Evolutionary conservation across 768 basidiomycete genomes (phyloP).

Genomic region (Cystobasidium onofrii): DNA sequence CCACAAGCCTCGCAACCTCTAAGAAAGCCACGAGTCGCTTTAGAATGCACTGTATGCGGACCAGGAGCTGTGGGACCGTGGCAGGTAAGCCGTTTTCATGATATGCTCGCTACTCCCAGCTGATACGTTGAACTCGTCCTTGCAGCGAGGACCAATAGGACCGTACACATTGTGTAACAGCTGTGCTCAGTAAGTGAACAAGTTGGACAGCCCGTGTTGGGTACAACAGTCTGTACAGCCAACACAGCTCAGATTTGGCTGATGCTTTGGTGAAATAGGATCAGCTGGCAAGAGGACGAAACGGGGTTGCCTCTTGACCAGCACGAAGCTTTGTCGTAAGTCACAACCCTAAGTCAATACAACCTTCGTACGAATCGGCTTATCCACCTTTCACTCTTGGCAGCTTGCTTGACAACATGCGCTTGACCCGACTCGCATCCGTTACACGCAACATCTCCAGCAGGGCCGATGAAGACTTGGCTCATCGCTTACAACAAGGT

Average conservation of each 20-base stretch:
- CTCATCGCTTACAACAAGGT: neutral
- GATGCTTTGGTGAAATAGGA: neutral
- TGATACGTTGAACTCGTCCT: neutral
- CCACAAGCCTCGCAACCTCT: neutral
- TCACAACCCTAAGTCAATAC: no score
- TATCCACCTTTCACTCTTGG: neutral
- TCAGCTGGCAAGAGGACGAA: slow-evolving; percentile 1
- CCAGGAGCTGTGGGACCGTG: slow-evolving; percentile 7
- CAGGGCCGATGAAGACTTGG: neutral
- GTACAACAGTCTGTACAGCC: neutral
- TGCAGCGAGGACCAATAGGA: slow-evolving; percentile 12
- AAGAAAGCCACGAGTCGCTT: neutral
- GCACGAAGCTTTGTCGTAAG: slow-evolving; percentile 27
- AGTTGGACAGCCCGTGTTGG: neutral
- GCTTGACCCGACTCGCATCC: slow-evolving; percentile 4
- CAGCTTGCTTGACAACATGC: slow-evolving; percentile 29
- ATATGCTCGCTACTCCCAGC: neutral
- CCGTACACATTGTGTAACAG: slow-evolving; percentile 25
- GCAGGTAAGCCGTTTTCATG: neutral
- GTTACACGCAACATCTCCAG: neutral
- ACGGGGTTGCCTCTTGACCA: neutral
- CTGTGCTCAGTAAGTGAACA: slow-evolving; percentile 7
- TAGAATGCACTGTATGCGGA: slow-evolving; percentile 22
- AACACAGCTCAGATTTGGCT: no score
- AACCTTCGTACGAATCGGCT: neutral